Conservation (phyloP, 257 asterid species). For the Euphrasia confusa region DNA sequence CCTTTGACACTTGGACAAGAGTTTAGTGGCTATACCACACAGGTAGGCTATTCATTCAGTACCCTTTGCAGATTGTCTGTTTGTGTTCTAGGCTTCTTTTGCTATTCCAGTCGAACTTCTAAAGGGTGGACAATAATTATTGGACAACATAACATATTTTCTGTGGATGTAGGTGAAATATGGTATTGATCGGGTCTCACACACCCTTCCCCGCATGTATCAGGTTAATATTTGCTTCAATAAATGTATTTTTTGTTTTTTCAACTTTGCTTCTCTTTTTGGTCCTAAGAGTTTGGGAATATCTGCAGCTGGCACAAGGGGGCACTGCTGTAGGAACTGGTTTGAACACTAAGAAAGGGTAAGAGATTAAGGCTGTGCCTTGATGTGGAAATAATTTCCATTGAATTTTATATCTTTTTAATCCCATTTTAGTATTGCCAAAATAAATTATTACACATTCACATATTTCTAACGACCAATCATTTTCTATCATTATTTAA, state of each 20-base stretch:
- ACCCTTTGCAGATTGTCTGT: slow-evolving; percentile 7
- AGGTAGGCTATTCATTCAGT: slow-evolving; percentile 47
- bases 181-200: slow-evolving; percentile 72
- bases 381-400: slow-evolving; percentile 12
- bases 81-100: slow-evolving; percentile 4
- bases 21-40: slow-evolving; percentile 96
- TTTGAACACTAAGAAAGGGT: slow-evolving; percentile 94
- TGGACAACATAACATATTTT: neutral
- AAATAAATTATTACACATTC: no score
- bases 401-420: no score
- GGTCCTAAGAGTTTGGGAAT: slow-evolving; percentile 33
- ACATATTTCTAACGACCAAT: no score
- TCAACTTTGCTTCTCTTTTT: slow-evolving; percentile 18
- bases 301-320: slow-evolving; percentile 95
- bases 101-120: slow-evolving; percentile 19
- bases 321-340: slow-evolving; percentile 99
- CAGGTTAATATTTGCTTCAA: slow-evolving; percentile 47
- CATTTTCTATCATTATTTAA: no score
- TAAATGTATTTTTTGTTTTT: slow-evolving; percentile 11
- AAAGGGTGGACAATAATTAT: slow-evolving; percentile 14
- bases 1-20: slow-evolving; percentile 99
- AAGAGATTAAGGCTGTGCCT: slow-evolving; percentile 23
- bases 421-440: no score
- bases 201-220: slow-evolving; percentile 92
- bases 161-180: slow-evolving; percentile 66